Base-by-base conservation (phyloP, 176 grass and related monocot species). In the Oryza glumipatula region DNA sequence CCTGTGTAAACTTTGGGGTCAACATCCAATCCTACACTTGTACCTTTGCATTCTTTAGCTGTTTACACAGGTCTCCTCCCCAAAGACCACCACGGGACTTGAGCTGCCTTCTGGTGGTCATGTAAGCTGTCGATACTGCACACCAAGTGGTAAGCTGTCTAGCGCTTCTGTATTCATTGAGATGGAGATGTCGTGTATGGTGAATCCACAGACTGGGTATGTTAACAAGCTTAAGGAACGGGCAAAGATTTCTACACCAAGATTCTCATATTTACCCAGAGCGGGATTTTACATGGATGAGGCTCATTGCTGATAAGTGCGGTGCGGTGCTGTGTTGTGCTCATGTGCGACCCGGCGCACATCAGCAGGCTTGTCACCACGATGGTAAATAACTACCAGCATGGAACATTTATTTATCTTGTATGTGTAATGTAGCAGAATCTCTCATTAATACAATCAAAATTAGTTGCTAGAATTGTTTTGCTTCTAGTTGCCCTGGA, bases 11-110 rank as follows among this genome's bases (percentile, higher is more conserved):
- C 49, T 52, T 52, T 52, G 96, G 96, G 17, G 96, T 95, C 63
- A 98, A 98, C 22, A 91, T 94, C 4, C 96, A 98, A 77, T 88
- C 91, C 9, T 98, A 98, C 73, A 95, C 96, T 4, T 98, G 96
- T 64, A 98, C 93, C n/a, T 98, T 93, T 3, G 96, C 96, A 16
- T 92, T 95, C 65, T 89, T 98, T 98, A 32, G 93, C 93, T 9
- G 96, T 98, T 30, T 98, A 90, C 77, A 95, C 93, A 4, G 96
- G 91, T 10, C 79, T 98, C 16, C 83, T 98, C 73, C 91, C 96
- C 38, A 90, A 90, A 22, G 96, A 98, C 19, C 35, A 98, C 95
- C 76, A 98, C 95, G 96, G 96, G 93, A 65, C 76, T 98, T 26
- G 96, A 95, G 46, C 89, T 91, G 16, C 89, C 93, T 3, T 95